phyloP scores from a whole-genome alignment of 2,329 filamentous ascomycete genomes.

The Sporothrix phasma region DNA sequence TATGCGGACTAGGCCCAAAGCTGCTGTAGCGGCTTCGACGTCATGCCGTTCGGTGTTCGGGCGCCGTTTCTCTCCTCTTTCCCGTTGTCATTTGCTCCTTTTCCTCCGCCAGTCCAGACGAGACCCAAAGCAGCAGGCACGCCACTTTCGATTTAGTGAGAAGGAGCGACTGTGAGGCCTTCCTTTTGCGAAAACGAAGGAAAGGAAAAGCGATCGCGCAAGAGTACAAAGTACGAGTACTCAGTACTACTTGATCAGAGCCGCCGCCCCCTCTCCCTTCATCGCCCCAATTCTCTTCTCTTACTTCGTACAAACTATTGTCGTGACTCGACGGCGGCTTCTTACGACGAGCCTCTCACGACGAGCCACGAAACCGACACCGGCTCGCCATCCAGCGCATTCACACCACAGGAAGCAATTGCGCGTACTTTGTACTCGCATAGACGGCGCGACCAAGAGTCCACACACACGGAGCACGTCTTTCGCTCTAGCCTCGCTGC shows the following conservation, averaged over 20 bases:
- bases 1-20: background rate
- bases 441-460: background rate
- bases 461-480: background rate
- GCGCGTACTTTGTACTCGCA: background rate
- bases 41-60: constrained; percentile 5
- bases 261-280: background rate
- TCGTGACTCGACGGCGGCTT: background rate
- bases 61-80: background rate
- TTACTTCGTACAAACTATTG: background rate
- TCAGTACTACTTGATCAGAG: no score
- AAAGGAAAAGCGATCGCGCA: background rate
- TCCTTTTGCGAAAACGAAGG: background rate
- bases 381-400: background rate
- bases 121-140: constrained; percentile 1
- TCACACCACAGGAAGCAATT: background rate
- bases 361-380: background rate
- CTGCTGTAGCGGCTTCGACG: constrained; percentile 6
- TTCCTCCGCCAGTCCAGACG: background rate
- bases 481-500: background rate
- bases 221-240: constrained; percentile 2
- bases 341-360: background rate
- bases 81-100: background rate
- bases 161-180: background rate
- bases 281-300: background rate
- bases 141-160: background rate